Conservation (phyloP, 257 asterid species). For the Salvia rosmarinus region DNA sequence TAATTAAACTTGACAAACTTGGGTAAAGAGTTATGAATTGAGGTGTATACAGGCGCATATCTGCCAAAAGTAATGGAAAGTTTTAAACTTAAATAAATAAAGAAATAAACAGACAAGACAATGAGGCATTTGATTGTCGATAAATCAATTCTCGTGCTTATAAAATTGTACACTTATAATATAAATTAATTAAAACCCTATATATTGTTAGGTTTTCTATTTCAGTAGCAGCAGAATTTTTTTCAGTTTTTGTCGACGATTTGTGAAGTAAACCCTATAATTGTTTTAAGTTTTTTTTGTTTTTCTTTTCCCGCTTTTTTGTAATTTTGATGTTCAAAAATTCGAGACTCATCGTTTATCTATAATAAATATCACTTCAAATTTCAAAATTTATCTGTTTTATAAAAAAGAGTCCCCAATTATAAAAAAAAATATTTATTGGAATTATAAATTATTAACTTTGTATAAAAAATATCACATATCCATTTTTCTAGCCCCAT, state of each 20-base stretch:
- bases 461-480: too few relatives aligned
- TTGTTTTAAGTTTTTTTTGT: too few relatives aligned
- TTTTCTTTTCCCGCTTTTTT: too few relatives aligned
- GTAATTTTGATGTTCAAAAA: too few relatives aligned
- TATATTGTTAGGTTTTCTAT: slow-evolving; percentile 4
- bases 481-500: too few relatives aligned
- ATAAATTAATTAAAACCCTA: neutral
- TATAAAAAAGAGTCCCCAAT: too few relatives aligned
- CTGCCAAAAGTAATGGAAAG: slow-evolving; percentile 30
- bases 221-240: slow-evolving; percentile 8
- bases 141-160: slow-evolving; percentile 23
- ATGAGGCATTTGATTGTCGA: slow-evolving; percentile 38
- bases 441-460: too few relatives aligned
- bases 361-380: too few relatives aligned
- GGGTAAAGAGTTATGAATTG: neutral
- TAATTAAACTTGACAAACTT: neutral
- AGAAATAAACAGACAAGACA: slow-evolving; percentile 39
- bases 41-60: slow-evolving; percentile 12
- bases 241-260: slow-evolving; percentile 17
- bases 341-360: too few relatives aligned
- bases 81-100: slow-evolving; percentile 7
- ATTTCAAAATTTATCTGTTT: too few relatives aligned
- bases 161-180: neutral
- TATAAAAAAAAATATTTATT: too few relatives aligned
- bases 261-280: neutral